Percentiles rank a stretch among this genome's conserved stretches.
phyloP scores from a whole-genome alignment of 2,329 filamentous ascomycete genomes.

The Hypoxylon sp. region DNA sequence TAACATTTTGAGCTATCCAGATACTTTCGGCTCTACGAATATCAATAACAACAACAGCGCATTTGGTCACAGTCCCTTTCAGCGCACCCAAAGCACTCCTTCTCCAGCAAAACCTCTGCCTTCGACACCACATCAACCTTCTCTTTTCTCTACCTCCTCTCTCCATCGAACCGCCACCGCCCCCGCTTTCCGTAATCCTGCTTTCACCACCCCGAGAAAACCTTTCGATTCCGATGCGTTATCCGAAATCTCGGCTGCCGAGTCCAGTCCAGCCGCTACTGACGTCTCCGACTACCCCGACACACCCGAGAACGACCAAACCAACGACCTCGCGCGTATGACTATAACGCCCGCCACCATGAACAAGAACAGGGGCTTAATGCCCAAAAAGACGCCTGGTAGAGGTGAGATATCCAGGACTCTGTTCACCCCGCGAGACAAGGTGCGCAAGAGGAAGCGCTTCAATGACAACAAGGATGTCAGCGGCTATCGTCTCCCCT shows the following conservation, averaged over 20 bases:
- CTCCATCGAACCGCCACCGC: slow-evolving; percentile 54
- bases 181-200: slow-evolving; percentile 67
- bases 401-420: slow-evolving; percentile 68
- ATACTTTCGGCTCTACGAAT: slow-evolving; percentile 50
- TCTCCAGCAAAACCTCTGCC: slow-evolving; percentile 53
- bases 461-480: slow-evolving; percentile 62
- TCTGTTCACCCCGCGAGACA: slow-evolving; percentile 51
- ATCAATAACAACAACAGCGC: slow-evolving; percentile 25
- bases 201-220: slow-evolving; percentile 70
- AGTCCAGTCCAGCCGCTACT: slow-evolving; percentile 67
- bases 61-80: slow-evolving; percentile 47
- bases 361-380: slow-evolving; percentile 53
- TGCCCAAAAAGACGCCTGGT: slow-evolving; percentile 59
- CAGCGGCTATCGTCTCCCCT: slow-evolving; percentile 55
- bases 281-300: slow-evolving; percentile 64
- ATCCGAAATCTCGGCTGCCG: slow-evolving; percentile 65
- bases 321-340: slow-evolving; percentile 53
- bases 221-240: slow-evolving; percentile 61
- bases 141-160: slow-evolving; percentile 55
- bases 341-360: slow-evolving; percentile 59
- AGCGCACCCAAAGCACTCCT: slow-evolving; percentile 47
- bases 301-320: slow-evolving; percentile 60
- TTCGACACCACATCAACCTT: slow-evolving; percentile 47
- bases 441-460: slow-evolving; percentile 64
- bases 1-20: slow-evolving; percentile 16